These are phyloP conservation scores for Amaranthus cruentus DNA, from an alignment of 148 eudicot genomes.

Conservation along the genomic window DNA sequence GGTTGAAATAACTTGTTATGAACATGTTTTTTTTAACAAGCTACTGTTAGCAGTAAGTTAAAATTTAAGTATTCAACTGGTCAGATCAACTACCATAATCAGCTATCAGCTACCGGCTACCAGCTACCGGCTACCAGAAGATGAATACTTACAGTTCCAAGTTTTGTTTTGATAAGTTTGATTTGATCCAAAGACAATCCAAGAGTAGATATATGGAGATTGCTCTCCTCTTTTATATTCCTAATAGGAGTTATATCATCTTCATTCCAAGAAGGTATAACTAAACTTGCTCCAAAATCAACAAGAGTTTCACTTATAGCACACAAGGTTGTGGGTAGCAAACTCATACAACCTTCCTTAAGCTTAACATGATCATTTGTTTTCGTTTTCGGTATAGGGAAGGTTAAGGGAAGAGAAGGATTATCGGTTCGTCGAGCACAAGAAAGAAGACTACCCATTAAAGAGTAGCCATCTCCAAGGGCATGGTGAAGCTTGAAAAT, in stretches of 20 bases:
- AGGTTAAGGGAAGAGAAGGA: conserved; percentile 57
- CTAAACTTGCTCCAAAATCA: conserved; percentile 58
- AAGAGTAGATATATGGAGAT: conserved; percentile 40
- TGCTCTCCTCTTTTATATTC: conserved; percentile 41
- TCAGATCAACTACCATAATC: background rate
- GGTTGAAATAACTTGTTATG: too few relatives aligned
- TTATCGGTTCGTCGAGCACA: conserved; percentile 58
- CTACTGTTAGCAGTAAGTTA: too few relatives aligned
- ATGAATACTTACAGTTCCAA: conserved; percentile 42
- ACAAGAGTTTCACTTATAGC: conserved; percentile 24
- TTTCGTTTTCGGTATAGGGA: conserved; percentile 31
- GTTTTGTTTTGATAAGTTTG: conserved; percentile 46
- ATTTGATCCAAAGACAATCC: conserved; percentile 44
- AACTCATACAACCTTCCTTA: background rate
- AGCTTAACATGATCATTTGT: background rate
- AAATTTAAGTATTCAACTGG: too few relatives aligned
- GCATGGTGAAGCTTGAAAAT: conserved; percentile 81
- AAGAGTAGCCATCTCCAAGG: conserved; percentile 75
- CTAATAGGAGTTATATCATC: conserved; percentile 55
- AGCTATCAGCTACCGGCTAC: background rate
- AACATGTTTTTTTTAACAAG: too few relatives aligned
- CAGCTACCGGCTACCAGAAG: background rate
- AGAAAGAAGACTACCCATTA: conserved; percentile 85
- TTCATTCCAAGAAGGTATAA: conserved; percentile 42
- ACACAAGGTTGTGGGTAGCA: conserved; percentile 18